These are phyloP conservation scores for Tolypocladium ovalisporum DNA, from an alignment of 2,329 filamentous ascomycete genomes.

Conservation along the genomic window DNA sequence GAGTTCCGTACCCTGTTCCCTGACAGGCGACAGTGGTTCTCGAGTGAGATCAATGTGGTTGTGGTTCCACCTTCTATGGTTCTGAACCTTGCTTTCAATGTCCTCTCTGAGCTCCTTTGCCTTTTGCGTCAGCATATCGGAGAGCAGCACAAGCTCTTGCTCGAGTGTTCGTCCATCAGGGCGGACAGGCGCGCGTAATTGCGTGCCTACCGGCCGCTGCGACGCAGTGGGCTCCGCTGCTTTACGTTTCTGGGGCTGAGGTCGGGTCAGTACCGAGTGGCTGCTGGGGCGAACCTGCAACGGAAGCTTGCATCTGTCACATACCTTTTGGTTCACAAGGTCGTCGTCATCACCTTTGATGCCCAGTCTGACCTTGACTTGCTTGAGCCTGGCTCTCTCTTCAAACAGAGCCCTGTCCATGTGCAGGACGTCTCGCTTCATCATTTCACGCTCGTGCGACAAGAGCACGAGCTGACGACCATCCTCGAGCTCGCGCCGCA, in stretches of 20 bases:
- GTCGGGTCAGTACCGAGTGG: slow-evolving; percentile 24
- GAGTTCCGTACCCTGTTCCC: slow-evolving; percentile 49
- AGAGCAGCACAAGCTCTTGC: slow-evolving; percentile 65
- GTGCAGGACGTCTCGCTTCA: slow-evolving; percentile 66
- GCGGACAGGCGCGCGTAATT: slow-evolving; percentile 59
- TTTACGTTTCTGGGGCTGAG: slow-evolving; percentile 61
- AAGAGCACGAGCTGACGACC: slow-evolving; percentile 70
- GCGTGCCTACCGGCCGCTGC: slow-evolving; percentile 50
- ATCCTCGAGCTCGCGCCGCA: slow-evolving; percentile 84
- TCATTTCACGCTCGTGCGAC: slow-evolving; percentile 68
- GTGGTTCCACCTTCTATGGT: slow-evolving; percentile 86
- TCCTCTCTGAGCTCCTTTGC: slow-evolving; percentile 71
- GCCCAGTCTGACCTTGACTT: slow-evolving; percentile 75
- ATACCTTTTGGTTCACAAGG: slow-evolving; percentile 85
- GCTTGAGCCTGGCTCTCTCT: slow-evolving; percentile 70
- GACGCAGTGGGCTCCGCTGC: slow-evolving; percentile 45
- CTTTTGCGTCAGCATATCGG: slow-evolving; percentile 70
- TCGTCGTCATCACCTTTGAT: slow-evolving; percentile 94
- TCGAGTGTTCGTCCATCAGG: slow-evolving; percentile 63
- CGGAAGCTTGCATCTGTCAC: slow-evolving; percentile 11
- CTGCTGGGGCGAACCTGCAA: not conserved
- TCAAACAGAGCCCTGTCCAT: slow-evolving; percentile 73
- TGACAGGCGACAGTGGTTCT: slow-evolving; percentile 70
- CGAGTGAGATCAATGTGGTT: slow-evolving; percentile 82
- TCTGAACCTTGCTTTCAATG: slow-evolving; percentile 76